A percentile compares a stretch with the other conserved stretches of the same genome.
Conservation (phyloP, 31 red algal species). For the Odonthalia washingtoniensis region DNA sequence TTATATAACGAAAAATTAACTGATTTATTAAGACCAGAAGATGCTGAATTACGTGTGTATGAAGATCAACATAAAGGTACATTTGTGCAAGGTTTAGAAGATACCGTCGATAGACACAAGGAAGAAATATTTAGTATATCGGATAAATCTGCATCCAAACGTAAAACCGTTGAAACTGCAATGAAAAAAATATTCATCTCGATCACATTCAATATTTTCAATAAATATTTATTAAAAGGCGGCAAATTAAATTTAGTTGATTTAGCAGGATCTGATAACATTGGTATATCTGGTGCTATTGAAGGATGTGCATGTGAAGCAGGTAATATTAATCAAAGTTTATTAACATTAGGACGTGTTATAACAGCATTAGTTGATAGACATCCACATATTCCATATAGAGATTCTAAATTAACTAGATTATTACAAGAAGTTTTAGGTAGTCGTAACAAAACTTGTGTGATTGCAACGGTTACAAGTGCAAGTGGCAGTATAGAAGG, state of each 20-base stretch:
- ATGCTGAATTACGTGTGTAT: conserved; percentile 70
- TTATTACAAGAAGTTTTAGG: conserved; percentile 97
- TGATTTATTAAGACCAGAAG: conserved; percentile 85
- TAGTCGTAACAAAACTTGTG: conserved; percentile 94
- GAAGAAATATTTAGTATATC: conserved; percentile 92
- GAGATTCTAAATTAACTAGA: conserved; percentile 97
- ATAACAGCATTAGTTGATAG: conserved; percentile 97
- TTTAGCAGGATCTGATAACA: conserved; percentile 96
- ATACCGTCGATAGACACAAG: conserved; percentile 85
- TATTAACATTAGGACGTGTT: conserved; percentile 92
- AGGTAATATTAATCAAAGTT: conserved; percentile 97
- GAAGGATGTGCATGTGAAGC: conserved; percentile 88
- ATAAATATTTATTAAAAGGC: conserved; percentile 92
- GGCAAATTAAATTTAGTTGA: conserved; percentile 99
- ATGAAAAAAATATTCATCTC: conserved; percentile 93
- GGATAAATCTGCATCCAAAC: conserved; percentile 79
- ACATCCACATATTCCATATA: conserved; percentile 95
- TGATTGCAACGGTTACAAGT: conserved; percentile 95
- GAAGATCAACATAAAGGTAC: conserved; percentile 93
- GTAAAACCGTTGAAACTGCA: conserved; percentile 92
- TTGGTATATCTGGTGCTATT: conserved; percentile 87
- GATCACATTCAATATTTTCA: conserved; percentile 97
- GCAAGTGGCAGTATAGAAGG: conserved; percentile 78
- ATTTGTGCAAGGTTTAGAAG: conserved; percentile 92
- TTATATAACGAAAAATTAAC: conserved; percentile 98